Evolutionary conservation across 108 stramenopile species (phyloP), one percentile per base, ranked within the genome.

Genomic region (Cyclostephanos invisitatus): DNA sequence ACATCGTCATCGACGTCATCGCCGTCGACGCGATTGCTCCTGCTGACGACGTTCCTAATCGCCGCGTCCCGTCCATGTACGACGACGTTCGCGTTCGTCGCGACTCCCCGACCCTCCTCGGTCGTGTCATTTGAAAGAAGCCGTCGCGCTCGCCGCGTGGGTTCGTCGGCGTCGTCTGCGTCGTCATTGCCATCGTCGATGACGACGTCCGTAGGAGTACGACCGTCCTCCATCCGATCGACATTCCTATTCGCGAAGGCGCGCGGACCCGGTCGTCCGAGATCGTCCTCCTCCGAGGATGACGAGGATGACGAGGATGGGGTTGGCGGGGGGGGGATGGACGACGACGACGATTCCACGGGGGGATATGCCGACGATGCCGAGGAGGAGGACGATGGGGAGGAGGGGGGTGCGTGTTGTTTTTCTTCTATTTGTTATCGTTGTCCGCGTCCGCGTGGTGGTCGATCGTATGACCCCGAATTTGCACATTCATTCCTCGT

Each of bases 301-400:
- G 71, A 73, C 22, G 68, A 74, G n/a, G 73, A 70, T 14, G 73
- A 73, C 21, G 64, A 32, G 1, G 72, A 68, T 20, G 72, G 62
- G 14, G 40, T 15, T 17, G 70, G 46, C 56, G 64, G 62, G 2
- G 62, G 12, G 18, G 56, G 58, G 2, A 24, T 32, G 46, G 40
- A 64, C 7, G 70, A 71, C 35, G 74, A 64, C 15, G 64, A 22
- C 17, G 72, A 59, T n/a, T 20, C 25, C 56, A 29, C 27, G 4
- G 56, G 24, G 4, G 56, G 24, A 57, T 46, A 15, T 15, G 44
- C 12, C 44, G 44, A 46, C 12, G 44, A 46, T 15, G 44, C 44
- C 15, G 44, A 46, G 44, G 44, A 48, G 62, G 47, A 22, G 0
- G 47, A 21, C 2, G 62, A 9, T 38, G 0, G 0, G 3, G 29